A percentile compares a stretch with the other conserved stretches of the same genome.
Conservation (phyloP, 2,329 filamentous ascomycete species). For the Monilinia aucupariae region DNA sequence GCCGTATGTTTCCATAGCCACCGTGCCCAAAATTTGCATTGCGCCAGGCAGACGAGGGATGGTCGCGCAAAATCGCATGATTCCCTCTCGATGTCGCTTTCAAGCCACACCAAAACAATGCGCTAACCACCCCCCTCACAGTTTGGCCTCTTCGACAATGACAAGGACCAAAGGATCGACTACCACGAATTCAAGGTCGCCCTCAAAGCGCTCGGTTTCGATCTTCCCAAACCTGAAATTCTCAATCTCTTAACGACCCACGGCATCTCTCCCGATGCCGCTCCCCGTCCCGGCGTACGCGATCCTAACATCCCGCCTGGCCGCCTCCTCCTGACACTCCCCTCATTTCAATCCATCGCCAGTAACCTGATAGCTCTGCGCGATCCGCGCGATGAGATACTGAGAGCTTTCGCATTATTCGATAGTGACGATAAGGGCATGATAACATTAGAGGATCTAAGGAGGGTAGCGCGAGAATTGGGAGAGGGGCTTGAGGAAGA, state of each 20-base stretch:
- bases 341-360: slow-evolving; percentile 69
- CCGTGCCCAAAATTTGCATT: background rate
- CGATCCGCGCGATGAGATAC: slow-evolving; percentile 85
- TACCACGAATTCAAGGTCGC: slow-evolving; percentile 98
- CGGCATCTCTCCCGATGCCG: slow-evolving; percentile 52
- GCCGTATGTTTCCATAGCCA: slow-evolving; percentile 55
- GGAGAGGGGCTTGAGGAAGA: slow-evolving; percentile 91
- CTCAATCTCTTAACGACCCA: slow-evolving; percentile 74
- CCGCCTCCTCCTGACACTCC: slow-evolving; percentile 62
- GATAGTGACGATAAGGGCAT: slow-evolving; percentile 88
- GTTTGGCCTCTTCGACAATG: slow-evolving; percentile 94
- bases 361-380: slow-evolving; percentile 74
- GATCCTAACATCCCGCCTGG: slow-evolving; percentile 48
- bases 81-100: background rate
- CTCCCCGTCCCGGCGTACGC: slow-evolving; percentile 44
- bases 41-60: background rate
- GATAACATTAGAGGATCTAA: slow-evolving; percentile 82
- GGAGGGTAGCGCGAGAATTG: slow-evolving; percentile 81
- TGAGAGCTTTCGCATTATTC: slow-evolving; percentile 87
- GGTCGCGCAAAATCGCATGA: background rate
- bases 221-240: slow-evolving; percentile 80
- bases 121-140: slow-evolving; percentile 36
- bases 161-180: slow-evolving; percentile 89
- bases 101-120: slow-evolving; percentile 12
- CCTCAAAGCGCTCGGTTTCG: slow-evolving; percentile 91